These are phyloP conservation scores for Cercospora beticola DNA, from an alignment of 2,329 filamentous ascomycete species.

Conservation along the genomic window DNA sequence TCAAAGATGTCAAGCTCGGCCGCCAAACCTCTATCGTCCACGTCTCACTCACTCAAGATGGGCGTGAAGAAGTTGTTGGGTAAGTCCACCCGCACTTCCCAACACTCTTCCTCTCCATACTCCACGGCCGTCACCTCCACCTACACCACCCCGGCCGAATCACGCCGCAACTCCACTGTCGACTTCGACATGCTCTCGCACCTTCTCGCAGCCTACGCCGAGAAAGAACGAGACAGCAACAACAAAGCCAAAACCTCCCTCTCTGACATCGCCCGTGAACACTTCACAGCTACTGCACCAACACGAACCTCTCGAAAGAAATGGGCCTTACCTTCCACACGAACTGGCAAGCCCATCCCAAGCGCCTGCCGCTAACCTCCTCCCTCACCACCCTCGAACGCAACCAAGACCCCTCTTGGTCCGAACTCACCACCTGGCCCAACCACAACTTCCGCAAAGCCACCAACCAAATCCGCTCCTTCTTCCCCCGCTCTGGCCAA, in stretches of 20 bases:
- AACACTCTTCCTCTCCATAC: conserved; percentile 9
- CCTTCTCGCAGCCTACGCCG: conserved; percentile 3
- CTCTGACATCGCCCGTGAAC: background rate
- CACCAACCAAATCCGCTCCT: conserved; percentile 52
- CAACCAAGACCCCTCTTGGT: conserved; percentile 52
- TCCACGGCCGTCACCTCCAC: conserved; percentile 10
- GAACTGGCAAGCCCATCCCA: conserved; percentile 53
- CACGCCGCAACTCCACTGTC: conserved; percentile 11
- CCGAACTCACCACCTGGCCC: conserved; percentile 44
- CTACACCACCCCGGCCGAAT: conserved; percentile 14
- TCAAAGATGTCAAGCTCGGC: conserved; percentile 65
- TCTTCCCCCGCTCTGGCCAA: conserved; percentile 52
- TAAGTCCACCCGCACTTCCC: conserved; percentile 21
- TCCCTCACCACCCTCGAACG: conserved; percentile 43
- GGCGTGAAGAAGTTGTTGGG: conserved; percentile 59
- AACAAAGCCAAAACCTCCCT: background rate
- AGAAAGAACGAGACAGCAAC: background rate
- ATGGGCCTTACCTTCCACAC: conserved; percentile 58
- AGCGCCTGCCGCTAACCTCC: conserved; percentile 38
- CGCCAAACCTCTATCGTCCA: conserved; percentile 63
- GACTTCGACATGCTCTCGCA: conserved; percentile 20
- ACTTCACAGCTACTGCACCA: conserved; percentile 58
- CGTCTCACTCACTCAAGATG: conserved; percentile 57
- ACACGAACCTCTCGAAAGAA: conserved; percentile 62
- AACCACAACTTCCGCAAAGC: conserved; percentile 52